Evolutionary conservation across 2,329 filamentous ascomycete species (phyloP), one percentile per base, ranked within the genome.

Genomic region (Cladosporium sp.): DNA sequence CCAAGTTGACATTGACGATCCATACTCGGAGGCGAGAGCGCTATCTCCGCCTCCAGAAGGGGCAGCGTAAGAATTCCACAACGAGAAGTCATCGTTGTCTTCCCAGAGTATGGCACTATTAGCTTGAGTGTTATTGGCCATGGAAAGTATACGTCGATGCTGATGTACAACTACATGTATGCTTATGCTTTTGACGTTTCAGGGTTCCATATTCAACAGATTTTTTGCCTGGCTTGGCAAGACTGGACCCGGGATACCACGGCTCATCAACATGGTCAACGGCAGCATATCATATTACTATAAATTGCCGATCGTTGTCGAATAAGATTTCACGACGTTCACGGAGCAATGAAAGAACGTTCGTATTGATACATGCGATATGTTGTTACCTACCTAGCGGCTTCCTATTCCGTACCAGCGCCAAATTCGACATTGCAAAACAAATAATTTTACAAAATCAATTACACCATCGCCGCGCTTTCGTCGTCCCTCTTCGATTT

Each of bases 201-300:
- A 45, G 22, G 42, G 42, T 32, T 32, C 12, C 28, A 32, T 32
- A 32, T 32, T 10, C 12, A 10, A 4, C 40, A 25, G 42, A 45
- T 22, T 45, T 45, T 45, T 45, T 45, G 24, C 25, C 42, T 45
- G 42, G 9, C 42, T 45, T 45, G 42, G 42, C 42, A 45, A 45
- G 42, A 25, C 22, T 45, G 15, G 42, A n/a, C 42, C 42, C 40
- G 4, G 28, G 12, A 32, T 32, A 10, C 8, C 28, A 10, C 12
- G 12, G 9, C 28, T 32, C 8, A 9, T 10, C 8, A 32, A 3
- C 12, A 32, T 4, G 9, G 28, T 32, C 28, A 32, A 32, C 4
- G 12, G 12, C 28, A 9, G 9, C 8, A 10, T 32, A 10, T 32
- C 28, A 32, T 7, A 32, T 3, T 32, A 32, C 12, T 9, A 10